Base-by-base conservation (phyloP, 1,139 yeast genomes). In the Debaryomyces subglobosus region DNA sequence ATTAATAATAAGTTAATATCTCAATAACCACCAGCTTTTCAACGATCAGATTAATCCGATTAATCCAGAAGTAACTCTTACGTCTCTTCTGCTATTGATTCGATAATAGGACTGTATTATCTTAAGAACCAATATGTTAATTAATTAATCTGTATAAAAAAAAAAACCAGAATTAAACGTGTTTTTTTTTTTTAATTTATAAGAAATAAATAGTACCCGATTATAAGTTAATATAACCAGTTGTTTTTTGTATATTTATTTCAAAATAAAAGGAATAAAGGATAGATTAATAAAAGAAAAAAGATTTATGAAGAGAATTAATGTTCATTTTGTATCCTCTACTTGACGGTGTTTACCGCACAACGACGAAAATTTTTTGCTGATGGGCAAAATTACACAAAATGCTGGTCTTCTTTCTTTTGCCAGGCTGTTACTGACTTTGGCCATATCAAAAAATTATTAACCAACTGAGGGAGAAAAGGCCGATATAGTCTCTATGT, bases 151-250 rank as follows among this genome's bases (percentile, higher is more conserved):
- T 40, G 36, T 12, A 13, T 39, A 23, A 30, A 29, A 30, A 40
- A 39, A 39, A 40, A 40, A 39, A 27, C 16, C 23, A 9, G 21
- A 23, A 40, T 30, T 32, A 20, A 40, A 32, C 36, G 43, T 39
- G 25, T 39, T 16, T 30, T 40, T 39, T 40, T 38, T 40, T 39
- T 27, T 9, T 12, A 12, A 20, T 40, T 40, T 40, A 29, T 29
- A 30, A 16, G 43, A 40, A 40, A 40, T 40, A 40, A 40, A 40
- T 40, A 41, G 41, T 29, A 39, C 23, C 49, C 45, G 47, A 41
- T 51, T 51, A 51, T 51, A 51, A 51, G 39, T 34, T 47, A 51
- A 51, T 51, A 51, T 49, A 51, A 51, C 52, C 52, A 49, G 50
- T 39, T 23, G 16, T 35, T 33, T 38, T 5, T 27, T 29, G 35